Evolutionary conservation across 495 filamentous ascomycete genomes (phyloP), one percentile per base, ranked within the genome.

Genomic region (Bryoglossum gracile): DNA sequence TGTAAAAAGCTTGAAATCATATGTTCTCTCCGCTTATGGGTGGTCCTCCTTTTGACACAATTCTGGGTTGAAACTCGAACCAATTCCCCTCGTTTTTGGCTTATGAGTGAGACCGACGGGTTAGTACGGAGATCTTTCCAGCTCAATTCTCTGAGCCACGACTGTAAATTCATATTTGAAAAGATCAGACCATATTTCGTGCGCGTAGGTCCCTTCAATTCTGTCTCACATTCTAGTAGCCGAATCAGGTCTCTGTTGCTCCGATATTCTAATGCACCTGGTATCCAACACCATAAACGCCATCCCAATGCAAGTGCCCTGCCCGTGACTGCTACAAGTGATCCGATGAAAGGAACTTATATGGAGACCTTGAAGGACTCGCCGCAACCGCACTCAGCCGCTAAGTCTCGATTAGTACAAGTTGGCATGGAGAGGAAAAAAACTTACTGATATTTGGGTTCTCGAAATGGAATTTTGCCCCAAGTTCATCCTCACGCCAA

Each of bases 361-460:
- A n/a, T n/a, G n/a, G n/a, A 77, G 43, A 96, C 87, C 80, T 92
- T 95, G 62, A 98, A 98, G 9, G 87, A 94, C 70, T 97, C 92
- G 40, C 92, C 92, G 60, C 92, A 98, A 8, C 92, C 92, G 62
- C 92, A 98, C 75, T 92, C 77, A 62, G 94, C 91, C 81, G 94
- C 91, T 97, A 64, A 49, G 41, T 8, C 45, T 17, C 17, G 10
- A 63, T 78, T 64, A 78, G 69, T 51, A 60, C 34, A 24, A 4
- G 37, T 30, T 19, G 9, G 41, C 0, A 1, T 3, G 13, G 45
- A 28, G 18, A 5, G 17, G 30, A 26, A 34, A 38, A 4, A 26
- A 34, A 34, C 91, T 79, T 68, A 95, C 89, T 97, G 60, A 96
- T 96, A 63, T 98, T 98, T 24, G 92, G 92, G 67, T 98, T 98